phyloP scores from a whole-genome alignment of 495 filamentous ascomycete genomes.

The Coniosporium apollinis region DNA sequence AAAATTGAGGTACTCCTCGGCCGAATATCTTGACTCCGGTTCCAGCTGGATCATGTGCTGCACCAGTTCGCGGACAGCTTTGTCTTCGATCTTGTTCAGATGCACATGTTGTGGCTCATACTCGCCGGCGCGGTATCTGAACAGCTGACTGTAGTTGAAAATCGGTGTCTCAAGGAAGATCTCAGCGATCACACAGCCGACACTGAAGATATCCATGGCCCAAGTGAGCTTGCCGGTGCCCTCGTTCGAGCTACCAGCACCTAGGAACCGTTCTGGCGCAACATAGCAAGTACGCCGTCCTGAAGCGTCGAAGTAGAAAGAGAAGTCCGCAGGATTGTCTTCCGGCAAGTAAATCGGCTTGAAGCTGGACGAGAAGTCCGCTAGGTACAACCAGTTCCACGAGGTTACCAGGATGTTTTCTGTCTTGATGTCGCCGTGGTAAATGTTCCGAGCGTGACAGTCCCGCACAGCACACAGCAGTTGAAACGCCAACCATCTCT shows the following conservation, averaged over 20 bases:
- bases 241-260: slow-evolving; percentile 39
- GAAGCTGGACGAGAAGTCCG: slow-evolving; percentile 90
- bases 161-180: slow-evolving; percentile 91
- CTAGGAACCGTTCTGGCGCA: slow-evolving; percentile 81
- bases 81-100: slow-evolving; percentile 73
- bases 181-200: slow-evolving; percentile 93
- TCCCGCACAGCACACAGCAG: slow-evolving; percentile 84
- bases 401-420: slow-evolving; percentile 94
- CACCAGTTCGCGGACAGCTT: slow-evolving; percentile 71
- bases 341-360: slow-evolving; percentile 91
- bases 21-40: slow-evolving; percentile 78
- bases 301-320: slow-evolving; percentile 92
- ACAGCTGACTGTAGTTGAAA: slow-evolving; percentile 83
- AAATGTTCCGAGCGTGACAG: slow-evolving; percentile 78
- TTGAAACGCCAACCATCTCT: slow-evolving; percentile 97
- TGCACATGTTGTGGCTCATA: slow-evolving; percentile 74
- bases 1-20: slow-evolving; percentile 85
- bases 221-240: slow-evolving; percentile 54
- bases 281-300: slow-evolving; percentile 89
- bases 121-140: slow-evolving; percentile 80
- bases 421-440: slow-evolving; percentile 96
- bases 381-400: slow-evolving; percentile 98
- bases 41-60: slow-evolving; percentile 91
- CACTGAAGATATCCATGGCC: slow-evolving; percentile 99
- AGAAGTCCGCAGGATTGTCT: slow-evolving; percentile 94